Evolutionary conservation across 192 early-diverging fungal genomes (phyloP).

Genomic region (Geranomyces michiganensis): DNA sequence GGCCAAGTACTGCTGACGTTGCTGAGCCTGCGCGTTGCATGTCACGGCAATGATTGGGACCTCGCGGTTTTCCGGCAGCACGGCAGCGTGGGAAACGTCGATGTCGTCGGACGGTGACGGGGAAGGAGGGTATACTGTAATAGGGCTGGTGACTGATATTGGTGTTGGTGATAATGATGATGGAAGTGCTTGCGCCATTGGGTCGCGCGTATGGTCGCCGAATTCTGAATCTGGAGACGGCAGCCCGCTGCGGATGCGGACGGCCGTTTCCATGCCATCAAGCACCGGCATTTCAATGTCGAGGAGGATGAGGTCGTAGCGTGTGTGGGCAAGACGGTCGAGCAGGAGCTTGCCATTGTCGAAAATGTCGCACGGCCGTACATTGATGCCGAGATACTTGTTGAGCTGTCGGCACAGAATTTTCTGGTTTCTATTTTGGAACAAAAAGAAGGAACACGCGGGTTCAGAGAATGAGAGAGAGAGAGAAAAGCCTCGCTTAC

Average conservation of each 20-base stretch:
- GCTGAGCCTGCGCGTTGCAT: slow-evolving; percentile 57
- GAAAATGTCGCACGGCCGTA: slow-evolving; percentile 48
- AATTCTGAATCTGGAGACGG: slow-evolving; percentile 14
- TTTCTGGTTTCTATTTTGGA: slow-evolving; percentile 45
- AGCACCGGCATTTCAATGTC: slow-evolving; percentile 55
- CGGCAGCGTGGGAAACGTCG: neutral
- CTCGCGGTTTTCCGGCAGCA: slow-evolving; percentile 52
- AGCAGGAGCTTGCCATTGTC: slow-evolving; percentile 57
- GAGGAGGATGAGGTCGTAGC: slow-evolving; percentile 65
- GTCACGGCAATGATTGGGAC: slow-evolving; percentile 71
- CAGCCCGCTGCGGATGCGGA: slow-evolving; percentile 50
- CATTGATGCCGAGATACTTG: slow-evolving; percentile 51
- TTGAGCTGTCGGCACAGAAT: slow-evolving; percentile 58
- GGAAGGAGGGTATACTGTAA: neutral
- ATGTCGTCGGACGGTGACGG: slow-evolving; percentile 4
- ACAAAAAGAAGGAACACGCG: neutral
- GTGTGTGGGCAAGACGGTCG: slow-evolving; percentile 42
- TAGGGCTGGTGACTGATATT: neutral
- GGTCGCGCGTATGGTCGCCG: neutral
- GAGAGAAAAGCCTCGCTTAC: neutral
- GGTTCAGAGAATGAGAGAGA: too few relatives aligned
- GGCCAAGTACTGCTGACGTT: slow-evolving; percentile 53
- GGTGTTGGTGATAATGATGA: neutral
- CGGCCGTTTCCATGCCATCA: slow-evolving; percentile 64
- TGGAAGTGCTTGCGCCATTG: slow-evolving; percentile 28